These are phyloP conservation scores for Podaxis rugospora DNA, from an alignment of 768 basidiomycete genomes.

Conservation along the genomic window DNA sequence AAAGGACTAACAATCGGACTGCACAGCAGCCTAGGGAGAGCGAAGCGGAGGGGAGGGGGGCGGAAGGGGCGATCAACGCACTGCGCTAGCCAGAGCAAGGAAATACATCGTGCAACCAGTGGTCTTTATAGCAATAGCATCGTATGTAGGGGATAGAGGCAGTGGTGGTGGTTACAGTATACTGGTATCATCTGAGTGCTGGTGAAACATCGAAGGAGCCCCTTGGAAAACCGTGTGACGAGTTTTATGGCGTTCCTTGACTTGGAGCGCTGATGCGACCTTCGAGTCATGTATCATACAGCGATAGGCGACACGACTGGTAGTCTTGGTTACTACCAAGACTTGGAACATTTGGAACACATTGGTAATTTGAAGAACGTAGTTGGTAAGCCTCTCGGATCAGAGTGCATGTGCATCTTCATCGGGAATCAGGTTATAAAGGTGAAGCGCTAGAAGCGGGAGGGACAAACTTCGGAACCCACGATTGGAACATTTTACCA, in stretches of 20 bases:
- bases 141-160: not conserved
- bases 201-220: not conserved
- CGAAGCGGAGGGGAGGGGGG: not conserved
- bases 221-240: not conserved
- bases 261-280: not conserved
- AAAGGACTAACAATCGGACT: not conserved
- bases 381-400: too few relatives aligned
- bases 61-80: constrained; percentile 2
- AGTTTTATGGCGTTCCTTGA: not conserved
- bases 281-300: too few relatives aligned
- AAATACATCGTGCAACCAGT: not conserved
- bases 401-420: too few relatives aligned
- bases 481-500: too few relatives aligned
- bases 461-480: too few relatives aligned
- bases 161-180: not conserved
- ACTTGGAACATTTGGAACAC: not conserved
- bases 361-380: not conserved
- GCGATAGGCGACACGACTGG: too few relatives aligned
- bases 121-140: not conserved
- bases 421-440: too few relatives aligned
- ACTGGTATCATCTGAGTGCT: not conserved
- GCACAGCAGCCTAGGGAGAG: not conserved
- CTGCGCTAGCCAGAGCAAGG: constrained; percentile 3
- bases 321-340: too few relatives aligned
- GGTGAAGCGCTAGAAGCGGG: too few relatives aligned